These are phyloP conservation scores for Trypethelium eluteriae DNA, from an alignment of 495 filamentous ascomycete genomes.

Conservation along the genomic window DNA sequence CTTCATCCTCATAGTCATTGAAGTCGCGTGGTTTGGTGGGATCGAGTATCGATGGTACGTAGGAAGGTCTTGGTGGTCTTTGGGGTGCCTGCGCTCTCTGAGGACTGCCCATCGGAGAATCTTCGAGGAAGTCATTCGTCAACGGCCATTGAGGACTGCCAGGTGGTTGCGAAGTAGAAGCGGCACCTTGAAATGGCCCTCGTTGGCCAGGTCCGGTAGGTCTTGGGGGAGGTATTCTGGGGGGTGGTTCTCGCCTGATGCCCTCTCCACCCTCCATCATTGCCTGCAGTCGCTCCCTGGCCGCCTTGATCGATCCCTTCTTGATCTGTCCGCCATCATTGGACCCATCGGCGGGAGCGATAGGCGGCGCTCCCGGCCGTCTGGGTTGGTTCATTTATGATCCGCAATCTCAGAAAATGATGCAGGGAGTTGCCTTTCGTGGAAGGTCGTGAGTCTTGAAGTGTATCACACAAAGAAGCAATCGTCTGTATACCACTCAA, in stretches of 20 bases:
- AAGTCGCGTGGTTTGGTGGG: conserved; percentile 2
- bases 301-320: conserved; percentile 9
- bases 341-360: not conserved
- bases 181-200: conserved; percentile 4
- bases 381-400: conserved; percentile 7
- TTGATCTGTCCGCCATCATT: not conserved
- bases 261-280: conserved; percentile 5
- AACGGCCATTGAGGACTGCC: conserved; percentile 7
- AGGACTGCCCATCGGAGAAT: not conserved
- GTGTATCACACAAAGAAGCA: not conserved
- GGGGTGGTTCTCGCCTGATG: conserved; percentile 1
- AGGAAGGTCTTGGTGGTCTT: conserved; percentile 4
- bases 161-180: conserved; percentile 2
- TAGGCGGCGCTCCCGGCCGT: conserved; percentile 5
- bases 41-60: conserved; percentile 10
- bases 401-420: not conserved
- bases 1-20: not conserved
- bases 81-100: not conserved
- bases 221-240: not conserved
- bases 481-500: not conserved
- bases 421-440: too few relatives aligned
- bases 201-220: not conserved
- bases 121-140: not conserved
- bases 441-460: not conserved
- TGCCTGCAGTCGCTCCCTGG: not conserved